Evolutionary conservation across 768 basidiomycete genomes (phyloP).

Genomic region (Termitomyces sp.): DNA sequence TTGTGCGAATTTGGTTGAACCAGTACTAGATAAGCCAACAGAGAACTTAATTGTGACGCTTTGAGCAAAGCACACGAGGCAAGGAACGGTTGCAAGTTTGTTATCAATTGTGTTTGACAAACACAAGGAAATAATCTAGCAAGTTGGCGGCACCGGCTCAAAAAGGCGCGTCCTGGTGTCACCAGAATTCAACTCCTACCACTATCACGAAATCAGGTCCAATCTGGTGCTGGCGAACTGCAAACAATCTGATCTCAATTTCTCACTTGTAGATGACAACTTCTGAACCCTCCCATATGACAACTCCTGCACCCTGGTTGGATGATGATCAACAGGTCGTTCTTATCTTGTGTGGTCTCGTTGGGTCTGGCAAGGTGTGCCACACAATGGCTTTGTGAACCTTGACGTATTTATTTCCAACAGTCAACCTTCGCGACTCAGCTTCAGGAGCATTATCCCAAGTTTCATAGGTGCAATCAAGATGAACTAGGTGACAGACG

Average conservation of each 20-base stretch:
- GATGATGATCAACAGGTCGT: slow-evolving; percentile 41
- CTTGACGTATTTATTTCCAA: slow-evolving; percentile 5
- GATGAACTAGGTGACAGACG: slow-evolving; percentile 73
- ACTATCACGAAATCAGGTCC: neutral
- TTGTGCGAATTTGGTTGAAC: no score
- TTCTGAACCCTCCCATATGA: slow-evolving; percentile 14
- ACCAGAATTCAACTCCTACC: no score
- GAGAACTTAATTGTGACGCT: no score
- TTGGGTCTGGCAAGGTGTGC: slow-evolving; percentile 72
- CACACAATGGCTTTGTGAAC: neutral
- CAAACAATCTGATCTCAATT: neutral
- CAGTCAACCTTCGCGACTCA: slow-evolving; percentile 69
- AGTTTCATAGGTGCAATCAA: slow-evolving; percentile 72
- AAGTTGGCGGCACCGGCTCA: no score
- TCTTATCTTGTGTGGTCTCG: slow-evolving; percentile 69
- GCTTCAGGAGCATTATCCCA: slow-evolving; percentile 57
- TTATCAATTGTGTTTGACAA: neutral
- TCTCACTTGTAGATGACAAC: neutral
- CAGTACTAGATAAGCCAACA: no score
- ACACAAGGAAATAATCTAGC: neutral
- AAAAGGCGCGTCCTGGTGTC: no score
- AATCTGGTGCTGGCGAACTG: neutral
- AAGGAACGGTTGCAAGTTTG: no score
- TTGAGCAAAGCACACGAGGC: no score
- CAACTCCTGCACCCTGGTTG: slow-evolving; percentile 20